phyloP scores from a whole-genome alignment of 2,329 filamentous ascomycete genomes.

The Neonectria hederae region DNA sequence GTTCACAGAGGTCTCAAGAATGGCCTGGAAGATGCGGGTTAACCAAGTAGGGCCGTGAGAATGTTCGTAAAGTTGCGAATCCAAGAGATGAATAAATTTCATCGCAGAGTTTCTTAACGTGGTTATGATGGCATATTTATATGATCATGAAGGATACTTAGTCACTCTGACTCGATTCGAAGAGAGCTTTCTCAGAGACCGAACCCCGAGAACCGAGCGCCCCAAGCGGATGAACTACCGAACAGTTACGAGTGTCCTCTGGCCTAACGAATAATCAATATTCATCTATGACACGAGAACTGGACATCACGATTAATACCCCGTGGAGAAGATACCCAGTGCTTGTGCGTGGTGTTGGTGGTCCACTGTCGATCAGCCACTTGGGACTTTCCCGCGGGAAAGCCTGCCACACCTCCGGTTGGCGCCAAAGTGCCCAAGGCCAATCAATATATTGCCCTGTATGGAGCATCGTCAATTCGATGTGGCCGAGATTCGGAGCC shows the following conservation, averaged over 20 bases:
- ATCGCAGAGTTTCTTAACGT: neutral
- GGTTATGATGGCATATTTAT: neutral
- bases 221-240: neutral
- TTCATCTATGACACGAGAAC: neutral
- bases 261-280: too few species aligned
- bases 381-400: neutral
- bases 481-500: slow-evolving; percentile 8
- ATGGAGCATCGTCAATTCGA: neutral
- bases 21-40: slow-evolving; percentile 22
- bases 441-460: neutral
- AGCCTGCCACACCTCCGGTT: neutral
- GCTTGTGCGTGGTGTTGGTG: neutral
- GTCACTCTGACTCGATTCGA: neutral
- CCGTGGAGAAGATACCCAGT: neutral
- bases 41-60: neutral
- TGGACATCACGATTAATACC: neutral
- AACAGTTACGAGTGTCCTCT: neutral
- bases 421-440: neutral
- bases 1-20: slow-evolving; percentile 41
- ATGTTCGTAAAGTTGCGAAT: neutral
- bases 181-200: neutral
- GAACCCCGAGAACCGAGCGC: neutral
- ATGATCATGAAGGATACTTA: neutral
- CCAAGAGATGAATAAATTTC: neutral
- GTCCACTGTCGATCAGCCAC: neutral